These are phyloP conservation scores for Colletotrichum sp. DNA, from an alignment of 2,329 filamentous ascomycete species.

Conservation along the genomic window DNA sequence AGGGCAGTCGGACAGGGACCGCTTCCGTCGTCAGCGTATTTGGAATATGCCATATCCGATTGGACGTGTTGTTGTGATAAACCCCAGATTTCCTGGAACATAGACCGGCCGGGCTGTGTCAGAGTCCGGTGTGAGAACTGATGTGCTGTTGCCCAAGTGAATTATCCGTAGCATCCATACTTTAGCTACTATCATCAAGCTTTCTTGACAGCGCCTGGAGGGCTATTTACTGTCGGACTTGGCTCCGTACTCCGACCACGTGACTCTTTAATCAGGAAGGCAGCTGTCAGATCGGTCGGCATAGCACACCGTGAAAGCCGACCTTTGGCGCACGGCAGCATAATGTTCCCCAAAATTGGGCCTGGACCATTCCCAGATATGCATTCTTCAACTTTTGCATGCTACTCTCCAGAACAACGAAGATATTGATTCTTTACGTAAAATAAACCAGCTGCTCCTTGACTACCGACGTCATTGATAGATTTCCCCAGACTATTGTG, in stretches of 20 bases:
- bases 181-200: neutral
- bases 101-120: neutral
- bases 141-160: neutral
- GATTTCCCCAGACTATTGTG: neutral
- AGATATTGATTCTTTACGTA: neutral
- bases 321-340: neutral
- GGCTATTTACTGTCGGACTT: neutral
- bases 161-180: neutral
- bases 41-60: neutral
- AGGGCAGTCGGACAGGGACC: neutral
- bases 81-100: neutral
- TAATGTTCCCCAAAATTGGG: neutral
- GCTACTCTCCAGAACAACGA: neutral
- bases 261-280: neutral
- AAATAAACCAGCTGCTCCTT: neutral
- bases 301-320: neutral
- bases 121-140: neutral
- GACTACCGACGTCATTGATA: neutral
- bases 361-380: neutral
- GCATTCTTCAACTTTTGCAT: neutral
- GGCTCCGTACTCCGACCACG: neutral
- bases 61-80: neutral
- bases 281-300: neutral
- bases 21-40: neutral
- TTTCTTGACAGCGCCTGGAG: neutral